These are phyloP conservation scores for Cryptococcus sp. DNA, from an alignment of 1,284 basidiomycete genomes.

Conservation along the genomic window DNA sequence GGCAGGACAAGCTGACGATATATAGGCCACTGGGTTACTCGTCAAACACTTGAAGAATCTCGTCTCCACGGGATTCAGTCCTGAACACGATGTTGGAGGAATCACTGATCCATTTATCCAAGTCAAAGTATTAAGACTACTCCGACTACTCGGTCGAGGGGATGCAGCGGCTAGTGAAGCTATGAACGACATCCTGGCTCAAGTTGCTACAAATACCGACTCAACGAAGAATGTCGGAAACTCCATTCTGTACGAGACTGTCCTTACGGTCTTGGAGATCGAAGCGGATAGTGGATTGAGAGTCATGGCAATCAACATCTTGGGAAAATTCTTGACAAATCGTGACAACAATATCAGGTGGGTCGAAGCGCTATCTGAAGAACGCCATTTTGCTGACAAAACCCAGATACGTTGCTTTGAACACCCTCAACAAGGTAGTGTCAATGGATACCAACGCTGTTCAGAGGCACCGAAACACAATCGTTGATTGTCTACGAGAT, in stretches of 20 bases:
- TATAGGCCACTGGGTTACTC: conserved; percentile 81
- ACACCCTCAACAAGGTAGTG: conserved; percentile 98
- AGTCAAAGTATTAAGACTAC: conserved; percentile 90
- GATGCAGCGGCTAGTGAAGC: conserved; percentile 84
- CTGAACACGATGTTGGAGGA: conserved; percentile 98
- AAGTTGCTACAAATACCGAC: conserved; percentile 99
- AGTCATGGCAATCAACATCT: conserved; percentile 99
- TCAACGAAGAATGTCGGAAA: conserved; percentile 98
- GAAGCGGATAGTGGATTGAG: conserved; percentile 92
- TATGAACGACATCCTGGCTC: conserved; percentile 98
- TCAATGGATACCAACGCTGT: conserved; percentile 98
- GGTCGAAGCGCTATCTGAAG: conserved; percentile 21
- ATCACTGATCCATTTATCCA: conserved; percentile 99
- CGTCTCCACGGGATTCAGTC: conserved; percentile 94
- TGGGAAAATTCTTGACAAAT: conserved; percentile 97
- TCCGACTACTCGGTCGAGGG: conserved; percentile 80
- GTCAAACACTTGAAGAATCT: conserved; percentile 94
- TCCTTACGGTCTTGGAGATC: conserved; percentile 95
- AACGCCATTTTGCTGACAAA: conserved; percentile 2
- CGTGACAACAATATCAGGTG: conserved; percentile 98
- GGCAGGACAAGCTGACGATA: neutral
- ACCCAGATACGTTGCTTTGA: conserved; percentile 87
- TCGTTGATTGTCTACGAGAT: conserved; percentile 95
- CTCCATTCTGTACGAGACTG: conserved; percentile 96
- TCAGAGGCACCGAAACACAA: conserved; percentile 95